phyloP scores from a whole-genome alignment of 1,284 basidiomycete species.

The Trichosporon asahii region DNA sequence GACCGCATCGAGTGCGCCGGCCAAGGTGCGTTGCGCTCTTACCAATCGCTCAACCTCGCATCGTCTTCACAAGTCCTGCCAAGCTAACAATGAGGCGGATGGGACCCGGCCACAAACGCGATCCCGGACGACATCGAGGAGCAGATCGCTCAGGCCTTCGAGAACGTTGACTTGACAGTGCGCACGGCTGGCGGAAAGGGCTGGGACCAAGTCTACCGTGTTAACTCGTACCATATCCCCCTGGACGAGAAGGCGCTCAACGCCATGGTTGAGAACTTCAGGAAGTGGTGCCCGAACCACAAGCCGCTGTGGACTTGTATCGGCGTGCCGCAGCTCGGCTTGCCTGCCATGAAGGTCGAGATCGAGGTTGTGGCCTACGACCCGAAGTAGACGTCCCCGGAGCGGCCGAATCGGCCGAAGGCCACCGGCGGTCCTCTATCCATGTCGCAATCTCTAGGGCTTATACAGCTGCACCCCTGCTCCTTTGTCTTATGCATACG shows the following conservation, averaged over 20 bases:
- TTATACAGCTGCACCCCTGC: no score
- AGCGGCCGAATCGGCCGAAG: no score
- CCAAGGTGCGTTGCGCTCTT: conserved; percentile 25
- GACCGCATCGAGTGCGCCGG: conserved; percentile 32
- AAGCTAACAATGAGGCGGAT: conserved; percentile 23
- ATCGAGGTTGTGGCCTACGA: conserved; percentile 33
- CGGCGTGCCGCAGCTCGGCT: conserved; percentile 27
- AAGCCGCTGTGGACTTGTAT: conserved; percentile 35
- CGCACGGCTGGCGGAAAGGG: conserved; percentile 32
- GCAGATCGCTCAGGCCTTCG: conserved; percentile 39
- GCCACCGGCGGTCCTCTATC: no score
- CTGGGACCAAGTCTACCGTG: conserved; percentile 30
- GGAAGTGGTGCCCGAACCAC: conserved; percentile 30
- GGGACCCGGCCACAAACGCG: conserved; percentile 26
- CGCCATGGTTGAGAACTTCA: conserved; percentile 29
- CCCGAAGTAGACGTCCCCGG: neutral
- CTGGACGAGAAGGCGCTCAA: conserved; percentile 23
- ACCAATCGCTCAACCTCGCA: no score
- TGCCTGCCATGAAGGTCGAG: conserved; percentile 33
- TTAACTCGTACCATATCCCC: conserved; percentile 33
- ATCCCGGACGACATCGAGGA: conserved; percentile 23
- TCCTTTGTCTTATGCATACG: no score
- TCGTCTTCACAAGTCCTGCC: no score
- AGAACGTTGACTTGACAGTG: conserved; percentile 31
- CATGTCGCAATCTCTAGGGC: no score